Evolutionary conservation across 2,329 filamentous ascomycete genomes (phyloP), one percentile per base, ranked within the genome.

Genomic region (Calonectria pauciramosa): DNA sequence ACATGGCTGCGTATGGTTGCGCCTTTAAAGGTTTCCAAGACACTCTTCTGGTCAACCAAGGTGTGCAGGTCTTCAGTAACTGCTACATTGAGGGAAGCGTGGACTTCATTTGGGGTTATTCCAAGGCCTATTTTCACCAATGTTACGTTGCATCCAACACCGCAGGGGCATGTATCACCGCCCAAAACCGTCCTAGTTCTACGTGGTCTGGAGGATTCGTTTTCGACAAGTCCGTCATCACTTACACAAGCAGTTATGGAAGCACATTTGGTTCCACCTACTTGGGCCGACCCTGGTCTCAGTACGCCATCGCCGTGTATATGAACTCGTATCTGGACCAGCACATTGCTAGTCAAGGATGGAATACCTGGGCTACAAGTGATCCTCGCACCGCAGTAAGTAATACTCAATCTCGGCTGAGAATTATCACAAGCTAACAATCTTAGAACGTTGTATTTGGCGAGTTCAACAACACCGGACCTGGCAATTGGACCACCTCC

Each of bases 391-490:
- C 56, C 92, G 91, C 91, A 86, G 87, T 72, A 83, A 71, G 72
- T 68, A 23, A 18, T 30, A 26, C 18, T 38, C 30, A 26, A 5
- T 14, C 4, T 3, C 6, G 2, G 20, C 23, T 16, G 14, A 26
- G 13, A 10, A n/a, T 64, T 7, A 16, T 18, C 52, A 4, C 38
- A 14, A 7, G 3, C 72, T 72, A 63, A 68, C n/a, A 16, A 44
- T 16, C 10, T 9, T 28, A 74, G 72, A 78, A 23, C 63, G 89
- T 93, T 3, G 81, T 86, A 41, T 93, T 90, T 76, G 89, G 84
- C 9, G 92, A 93, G 84, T 93, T 89, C 78, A 85, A 80, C 49
- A 94, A 94, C 82, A 87, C 86, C 1, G 92, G 92, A 1, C 77
- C 77, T 0, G 78, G 78, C 14, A 80, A 79, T 28, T 80, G 78